phyloP scores from a whole-genome alignment of 139 green algal species.

The Micractinium sp. region DNA sequence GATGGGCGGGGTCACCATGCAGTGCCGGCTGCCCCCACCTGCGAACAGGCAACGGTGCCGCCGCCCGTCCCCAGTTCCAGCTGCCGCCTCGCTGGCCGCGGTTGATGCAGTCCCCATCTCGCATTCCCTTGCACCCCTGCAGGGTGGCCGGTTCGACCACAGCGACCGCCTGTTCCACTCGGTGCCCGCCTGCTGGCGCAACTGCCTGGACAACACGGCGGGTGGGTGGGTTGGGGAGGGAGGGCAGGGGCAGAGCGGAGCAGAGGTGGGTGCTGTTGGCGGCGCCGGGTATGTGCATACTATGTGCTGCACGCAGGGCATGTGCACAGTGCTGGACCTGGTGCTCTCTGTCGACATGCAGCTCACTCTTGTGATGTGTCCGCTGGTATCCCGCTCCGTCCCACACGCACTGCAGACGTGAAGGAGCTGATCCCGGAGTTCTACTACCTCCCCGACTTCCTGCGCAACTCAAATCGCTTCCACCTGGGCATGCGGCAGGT shows the following conservation, averaged over 20 bases:
- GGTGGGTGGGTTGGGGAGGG: constrained; percentile 41
- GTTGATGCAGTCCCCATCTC: not conserved
- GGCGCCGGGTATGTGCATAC: too few relatives aligned
- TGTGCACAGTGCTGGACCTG: too few relatives aligned
- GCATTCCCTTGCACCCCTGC: constrained; percentile 48
- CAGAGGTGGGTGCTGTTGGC: not conserved
- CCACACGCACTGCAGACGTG: constrained; percentile 76
- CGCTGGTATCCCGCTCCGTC: not conserved
- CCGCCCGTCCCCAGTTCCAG: not conserved
- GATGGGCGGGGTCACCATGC: not conserved
- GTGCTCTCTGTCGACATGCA: too few relatives aligned
- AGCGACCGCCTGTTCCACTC: constrained; percentile 91
- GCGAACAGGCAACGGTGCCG: not conserved
- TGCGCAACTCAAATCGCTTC: constrained; percentile 77
- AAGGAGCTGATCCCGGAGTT: constrained; percentile 99
- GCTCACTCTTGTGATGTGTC: too few relatives aligned
- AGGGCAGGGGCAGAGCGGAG: not conserved
- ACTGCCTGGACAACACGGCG: constrained; percentile 32
- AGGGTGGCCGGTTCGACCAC: constrained; percentile 94
- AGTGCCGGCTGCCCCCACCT: not conserved
- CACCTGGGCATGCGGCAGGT: constrained; percentile 80
- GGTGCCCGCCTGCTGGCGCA: constrained; percentile 85
- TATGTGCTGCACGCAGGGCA: too few relatives aligned
- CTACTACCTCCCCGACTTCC: constrained; percentile 74
- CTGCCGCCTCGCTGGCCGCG: too few relatives aligned